A percentile compares a stretch with the other conserved stretches of the same genome.
These are phyloP conservation scores for Hygrocybe coccinea DNA, from an alignment of 768 basidiomycete genomes.

Conservation along the genomic window DNA sequence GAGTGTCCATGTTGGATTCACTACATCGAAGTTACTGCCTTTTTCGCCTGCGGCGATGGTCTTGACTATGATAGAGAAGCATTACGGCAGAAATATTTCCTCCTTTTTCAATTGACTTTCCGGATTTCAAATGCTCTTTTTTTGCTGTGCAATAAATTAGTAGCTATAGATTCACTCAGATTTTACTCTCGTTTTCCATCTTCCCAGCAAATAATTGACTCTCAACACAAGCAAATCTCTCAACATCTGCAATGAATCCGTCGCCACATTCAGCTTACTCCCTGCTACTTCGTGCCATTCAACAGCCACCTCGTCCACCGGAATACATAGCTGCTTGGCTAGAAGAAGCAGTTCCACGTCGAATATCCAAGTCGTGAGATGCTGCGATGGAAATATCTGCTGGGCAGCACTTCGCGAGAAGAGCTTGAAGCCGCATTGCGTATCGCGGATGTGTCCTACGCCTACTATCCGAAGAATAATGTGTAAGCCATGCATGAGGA, in stretches of 20 bases:
- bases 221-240: slow-evolving; percentile 79
- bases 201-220: slow-evolving; percentile 71
- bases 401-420: slow-evolving; percentile 80
- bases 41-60: neutral
- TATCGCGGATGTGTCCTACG: slow-evolving; percentile 86
- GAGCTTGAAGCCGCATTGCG: slow-evolving; percentile 96
- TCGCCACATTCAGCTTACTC: slow-evolving; percentile 83
- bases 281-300: slow-evolving; percentile 93
- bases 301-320: slow-evolving; percentile 81
- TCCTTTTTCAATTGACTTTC: neutral
- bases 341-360: slow-evolving; percentile 90
- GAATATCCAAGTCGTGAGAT: slow-evolving; percentile 91
- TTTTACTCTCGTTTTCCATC: slow-evolving; percentile 46
- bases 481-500: slow-evolving; percentile 93
- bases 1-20: neutral
- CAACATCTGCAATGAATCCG: slow-evolving; percentile 85
- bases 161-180: neutral
- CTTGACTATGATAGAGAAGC: neutral
- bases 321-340: slow-evolving; percentile 72
- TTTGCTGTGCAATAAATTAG: neutral
- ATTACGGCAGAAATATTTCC: neutral
- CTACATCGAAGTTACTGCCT: neutral
- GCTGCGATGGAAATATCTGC: slow-evolving; percentile 80
- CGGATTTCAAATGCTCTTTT: neutral
- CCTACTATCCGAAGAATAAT: slow-evolving; percentile 84